These are phyloP conservation scores for Pleurotus sapidus DNA, from an alignment of 768 basidiomycete genomes.

Conservation along the genomic window DNA sequence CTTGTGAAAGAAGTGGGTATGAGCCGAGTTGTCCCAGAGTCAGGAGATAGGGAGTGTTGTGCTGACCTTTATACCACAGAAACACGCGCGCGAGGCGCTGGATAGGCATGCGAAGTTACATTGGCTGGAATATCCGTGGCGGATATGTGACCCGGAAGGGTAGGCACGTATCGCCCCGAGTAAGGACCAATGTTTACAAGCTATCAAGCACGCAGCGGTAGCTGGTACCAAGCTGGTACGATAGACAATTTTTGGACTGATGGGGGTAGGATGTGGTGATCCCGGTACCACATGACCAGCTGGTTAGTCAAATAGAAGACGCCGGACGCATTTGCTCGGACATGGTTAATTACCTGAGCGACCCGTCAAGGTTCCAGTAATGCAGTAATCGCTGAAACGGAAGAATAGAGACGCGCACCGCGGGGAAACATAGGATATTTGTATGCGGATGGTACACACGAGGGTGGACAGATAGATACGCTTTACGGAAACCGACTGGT, in stretches of 20 bases:
- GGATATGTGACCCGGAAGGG: not conserved
- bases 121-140: slow-evolving; percentile 2
- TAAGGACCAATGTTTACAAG: not conserved
- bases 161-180: slow-evolving; percentile 1
- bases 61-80: no score
- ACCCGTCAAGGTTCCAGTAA: slow-evolving; percentile 1
- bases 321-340: slow-evolving; percentile 6
- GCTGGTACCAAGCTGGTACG: slow-evolving; percentile 1
- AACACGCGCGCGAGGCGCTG: not conserved
- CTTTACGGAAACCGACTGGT: not conserved
- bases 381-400: not conserved
- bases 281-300: slow-evolving; percentile 4
- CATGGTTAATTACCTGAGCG: slow-evolving; percentile 4
- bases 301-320: not conserved
- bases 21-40: not conserved
- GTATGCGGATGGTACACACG: not conserved
- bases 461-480: slow-evolving; percentile 1
- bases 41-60: not conserved
- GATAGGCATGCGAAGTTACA: not conserved
- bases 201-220: not conserved
- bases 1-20: not conserved
- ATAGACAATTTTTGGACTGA: not conserved
- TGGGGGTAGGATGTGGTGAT: not conserved
- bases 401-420: not conserved
- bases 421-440: slow-evolving; percentile 7